Conservation (phyloP, 2,329 filamentous ascomycete species). For the Aquanectria penicillioides region DNA sequence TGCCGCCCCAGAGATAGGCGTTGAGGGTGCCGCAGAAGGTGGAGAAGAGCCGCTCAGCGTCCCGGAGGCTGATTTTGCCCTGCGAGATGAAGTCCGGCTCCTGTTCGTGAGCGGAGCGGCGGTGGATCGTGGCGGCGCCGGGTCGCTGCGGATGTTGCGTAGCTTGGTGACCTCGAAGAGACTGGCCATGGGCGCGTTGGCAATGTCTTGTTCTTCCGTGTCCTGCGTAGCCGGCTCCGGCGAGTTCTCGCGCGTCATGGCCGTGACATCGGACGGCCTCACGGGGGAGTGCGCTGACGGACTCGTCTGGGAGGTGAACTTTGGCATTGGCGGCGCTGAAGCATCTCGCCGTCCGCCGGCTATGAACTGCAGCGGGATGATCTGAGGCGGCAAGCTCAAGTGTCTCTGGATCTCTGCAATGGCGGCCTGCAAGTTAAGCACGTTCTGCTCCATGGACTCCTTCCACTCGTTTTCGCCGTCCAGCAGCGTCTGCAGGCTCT, state of each 20-base stretch:
- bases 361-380: background rate
- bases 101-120: slow-evolving; percentile 17
- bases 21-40: slow-evolving; percentile 44
- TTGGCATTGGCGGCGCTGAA: background rate
- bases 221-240: slow-evolving; percentile 36
- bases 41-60: slow-evolving; percentile 43
- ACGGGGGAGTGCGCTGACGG: background rate
- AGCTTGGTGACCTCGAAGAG: slow-evolving; percentile 46
- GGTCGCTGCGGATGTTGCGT: slow-evolving; percentile 46
- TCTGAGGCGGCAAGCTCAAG: slow-evolving; percentile 28
- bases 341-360: background rate
- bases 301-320: background rate
- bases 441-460: slow-evolving; percentile 41
- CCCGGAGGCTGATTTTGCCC: slow-evolving; percentile 38
- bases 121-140: slow-evolving; percentile 31
- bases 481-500: slow-evolving; percentile 64
- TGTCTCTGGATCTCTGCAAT: slow-evolving; percentile 39
- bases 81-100: slow-evolving; percentile 44
- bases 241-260: slow-evolving; percentile 47
- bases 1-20: slow-evolving; percentile 46
- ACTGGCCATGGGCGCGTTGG: slow-evolving; percentile 46
- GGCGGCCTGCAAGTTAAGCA: slow-evolving; percentile 39
- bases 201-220: slow-evolving; percentile 40
- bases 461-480: slow-evolving; percentile 62
- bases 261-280: slow-evolving; percentile 33